Evolutionary conservation across 208 protist genomes (phyloP).

Genomic region (Angomonas ambiguus): DNA sequence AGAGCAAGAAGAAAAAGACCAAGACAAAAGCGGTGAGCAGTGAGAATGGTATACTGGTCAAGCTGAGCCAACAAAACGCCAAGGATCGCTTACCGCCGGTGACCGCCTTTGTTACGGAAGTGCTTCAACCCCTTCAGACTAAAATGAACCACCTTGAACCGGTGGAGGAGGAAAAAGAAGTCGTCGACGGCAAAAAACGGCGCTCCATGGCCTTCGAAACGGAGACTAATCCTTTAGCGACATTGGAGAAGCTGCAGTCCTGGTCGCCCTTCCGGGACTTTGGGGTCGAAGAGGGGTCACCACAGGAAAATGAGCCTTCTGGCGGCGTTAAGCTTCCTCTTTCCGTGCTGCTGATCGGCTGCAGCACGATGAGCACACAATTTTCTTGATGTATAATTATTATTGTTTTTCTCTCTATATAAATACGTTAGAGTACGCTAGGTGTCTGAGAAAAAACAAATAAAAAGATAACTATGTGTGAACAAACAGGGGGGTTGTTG

Average conservation of each 20-base stretch:
- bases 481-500: too few species aligned
- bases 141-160: background rate
- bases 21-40: background rate
- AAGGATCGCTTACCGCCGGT: background rate
- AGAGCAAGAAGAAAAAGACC: background rate
- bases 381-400: background rate
- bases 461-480: too few species aligned
- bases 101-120: background rate
- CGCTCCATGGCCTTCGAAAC: background rate
- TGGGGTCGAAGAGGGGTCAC: background rate
- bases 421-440: background rate
- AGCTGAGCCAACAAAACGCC: background rate
- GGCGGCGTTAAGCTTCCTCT: background rate
- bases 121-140: background rate
- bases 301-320: too few species aligned
- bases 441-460: too few species aligned
- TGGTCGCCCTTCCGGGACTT: background rate
- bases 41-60: background rate
- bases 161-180: background rate
- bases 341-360: background rate
- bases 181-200: background rate
- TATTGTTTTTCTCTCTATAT: background rate
- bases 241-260: background rate
- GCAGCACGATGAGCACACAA: background rate
- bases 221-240: background rate